Percentiles rank a stretch among this genome's conserved stretches.
Evolutionary conservation across 306 rosid genomes (phyloP).

Genomic region (Trichosanthes truncata): DNA sequence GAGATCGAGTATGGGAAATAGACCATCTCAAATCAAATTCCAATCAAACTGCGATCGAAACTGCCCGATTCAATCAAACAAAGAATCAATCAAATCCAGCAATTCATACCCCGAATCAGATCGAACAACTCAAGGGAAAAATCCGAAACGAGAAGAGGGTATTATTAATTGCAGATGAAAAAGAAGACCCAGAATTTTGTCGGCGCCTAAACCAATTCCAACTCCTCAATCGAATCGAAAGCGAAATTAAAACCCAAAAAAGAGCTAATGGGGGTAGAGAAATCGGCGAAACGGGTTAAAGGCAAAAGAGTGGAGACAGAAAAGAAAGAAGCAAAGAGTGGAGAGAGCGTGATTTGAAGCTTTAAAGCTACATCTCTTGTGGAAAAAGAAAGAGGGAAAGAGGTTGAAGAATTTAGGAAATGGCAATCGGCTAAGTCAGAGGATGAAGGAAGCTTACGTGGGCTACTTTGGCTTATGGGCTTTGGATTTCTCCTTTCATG

Average conservation of each 20-base stretch:
- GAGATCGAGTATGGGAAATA: constrained; percentile 83
- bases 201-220: constrained; percentile 28
- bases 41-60: constrained; percentile 25
- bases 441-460: constrained; percentile 16
- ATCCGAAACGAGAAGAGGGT: constrained; percentile 2
- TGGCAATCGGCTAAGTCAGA: constrained; percentile 5
- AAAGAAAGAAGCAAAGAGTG: constrained; percentile 12
- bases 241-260: constrained; percentile 3
- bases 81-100: constrained; percentile 23
- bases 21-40: constrained; percentile 61
- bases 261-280: background rate
- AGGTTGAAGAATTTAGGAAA: background rate
- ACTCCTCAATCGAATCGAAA: constrained; percentile 6
- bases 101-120: constrained; percentile 22
- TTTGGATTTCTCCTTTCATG: constrained; percentile 14
- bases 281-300: constrained; percentile 12
- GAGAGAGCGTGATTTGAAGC: constrained; percentile 35
- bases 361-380: constrained; percentile 12
- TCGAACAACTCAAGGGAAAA: constrained; percentile 29
- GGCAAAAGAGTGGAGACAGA: constrained; percentile 22
- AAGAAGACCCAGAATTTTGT: constrained; percentile 20
- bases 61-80: constrained; percentile 18
- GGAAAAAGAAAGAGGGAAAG: background rate
- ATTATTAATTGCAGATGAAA: constrained; percentile 10
- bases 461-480: constrained; percentile 32